A percentile compares a stretch with the other conserved stretches of the same genome.
phyloP scores from a whole-genome alignment of 176 grass and related monocot genomes.

The Oryza punctata region DNA sequence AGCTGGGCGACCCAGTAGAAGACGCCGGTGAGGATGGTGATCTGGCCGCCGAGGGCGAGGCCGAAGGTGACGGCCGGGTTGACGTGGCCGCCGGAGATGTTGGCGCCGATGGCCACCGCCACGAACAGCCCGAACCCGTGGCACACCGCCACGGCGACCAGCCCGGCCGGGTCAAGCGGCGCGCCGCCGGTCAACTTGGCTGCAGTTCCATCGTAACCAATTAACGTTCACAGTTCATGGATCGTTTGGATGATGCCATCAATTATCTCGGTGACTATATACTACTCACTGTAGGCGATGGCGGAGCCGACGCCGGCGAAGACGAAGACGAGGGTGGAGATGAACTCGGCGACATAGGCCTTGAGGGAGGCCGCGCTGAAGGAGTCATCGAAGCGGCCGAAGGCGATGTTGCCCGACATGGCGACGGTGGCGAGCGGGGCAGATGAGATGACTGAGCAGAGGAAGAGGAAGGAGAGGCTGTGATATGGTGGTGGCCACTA shows the following conservation, averaged over 20 bases:
- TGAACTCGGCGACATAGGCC: conserved; percentile 76
- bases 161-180: conserved; percentile 57
- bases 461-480: not conserved
- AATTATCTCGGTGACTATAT: not conserved
- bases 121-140: conserved; percentile 77
- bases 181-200: conserved; percentile 56
- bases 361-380: conserved; percentile 62
- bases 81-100: conserved; percentile 82
- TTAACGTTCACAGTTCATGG: not conserved
- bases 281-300: conserved; percentile 74
- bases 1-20: conserved; percentile 86
- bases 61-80: conserved; percentile 85
- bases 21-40: conserved; percentile 79
- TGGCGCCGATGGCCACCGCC: conserved; percentile 64
- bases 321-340: conserved; percentile 77
- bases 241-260: too few relatives aligned
- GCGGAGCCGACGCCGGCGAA: conserved; percentile 79
- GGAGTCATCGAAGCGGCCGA: conserved; percentile 72
- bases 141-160: conserved; percentile 66
- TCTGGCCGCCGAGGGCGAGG: conserved; percentile 77
- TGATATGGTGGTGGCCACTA: not conserved
- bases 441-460: not conserved
- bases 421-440: not conserved
- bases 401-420: conserved; percentile 56
- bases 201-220: conserved; percentile 10